Evolutionary conservation across 306 rosid species (phyloP).

Genomic region (Prosopis cineraria): DNA sequence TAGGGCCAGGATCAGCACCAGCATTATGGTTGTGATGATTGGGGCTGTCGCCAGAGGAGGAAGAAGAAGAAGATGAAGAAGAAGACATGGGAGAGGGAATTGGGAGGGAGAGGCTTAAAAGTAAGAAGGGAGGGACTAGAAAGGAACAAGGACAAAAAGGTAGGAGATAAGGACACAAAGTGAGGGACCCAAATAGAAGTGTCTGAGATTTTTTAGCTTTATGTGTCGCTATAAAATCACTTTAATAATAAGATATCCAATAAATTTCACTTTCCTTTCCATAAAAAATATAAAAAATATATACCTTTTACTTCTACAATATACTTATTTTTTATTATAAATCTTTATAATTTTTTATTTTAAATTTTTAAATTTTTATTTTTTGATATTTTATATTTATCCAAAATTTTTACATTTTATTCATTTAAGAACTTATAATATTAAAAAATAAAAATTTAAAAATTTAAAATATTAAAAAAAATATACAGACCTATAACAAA

Average conservation of each 20-base stretch:
- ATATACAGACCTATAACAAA: too few species aligned
- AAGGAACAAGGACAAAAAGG: slow-evolving; percentile 87
- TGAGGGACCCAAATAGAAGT: slow-evolving; percentile 79
- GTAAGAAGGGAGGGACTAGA: slow-evolving; percentile 34
- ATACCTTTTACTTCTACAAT: too few species aligned
- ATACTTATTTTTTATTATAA: too few species aligned
- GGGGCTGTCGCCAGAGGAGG: neutral
- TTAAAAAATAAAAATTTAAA: too few species aligned
- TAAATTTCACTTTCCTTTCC: neutral
- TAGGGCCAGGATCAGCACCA: slow-evolving; percentile 38
- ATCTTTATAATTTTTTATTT: too few species aligned
- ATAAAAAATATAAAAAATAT: neutral
- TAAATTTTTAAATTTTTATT: too few species aligned
- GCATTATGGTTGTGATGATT: neutral
- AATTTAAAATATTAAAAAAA: too few species aligned
- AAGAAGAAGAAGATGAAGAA: slow-evolving; percentile 35
- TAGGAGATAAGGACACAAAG: slow-evolving; percentile 75
- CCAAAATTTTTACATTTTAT: too few species aligned
- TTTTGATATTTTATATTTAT: too few species aligned
- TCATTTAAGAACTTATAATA: too few species aligned
- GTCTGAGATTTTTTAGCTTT: slow-evolving; percentile 47
- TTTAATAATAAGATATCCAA: neutral
- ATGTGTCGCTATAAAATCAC: neutral
- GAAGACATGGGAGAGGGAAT: slow-evolving; percentile 52
- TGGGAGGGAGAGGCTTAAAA: slow-evolving; percentile 24